Conservation (phyloP, 306 rosid species). For the Lathyrus aphaca region DNA sequence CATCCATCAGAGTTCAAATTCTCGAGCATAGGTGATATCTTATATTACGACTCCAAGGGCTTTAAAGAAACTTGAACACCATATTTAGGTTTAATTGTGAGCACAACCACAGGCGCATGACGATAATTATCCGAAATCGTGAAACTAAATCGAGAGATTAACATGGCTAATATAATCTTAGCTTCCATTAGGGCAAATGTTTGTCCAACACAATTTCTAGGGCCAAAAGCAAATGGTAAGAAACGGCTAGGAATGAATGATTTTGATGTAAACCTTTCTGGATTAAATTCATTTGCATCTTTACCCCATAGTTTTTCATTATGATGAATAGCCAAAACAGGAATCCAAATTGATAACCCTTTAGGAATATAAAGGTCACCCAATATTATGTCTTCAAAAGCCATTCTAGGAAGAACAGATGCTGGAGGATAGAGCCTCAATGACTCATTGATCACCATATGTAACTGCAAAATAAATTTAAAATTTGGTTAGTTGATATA, state of each 20-base stretch:
- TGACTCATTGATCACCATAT: constrained; percentile 94
- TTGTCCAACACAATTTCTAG: constrained; percentile 91
- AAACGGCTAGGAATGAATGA: constrained; percentile 71
- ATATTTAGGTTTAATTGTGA: constrained; percentile 86
- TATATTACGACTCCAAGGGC: constrained; percentile 49
- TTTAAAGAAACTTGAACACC: constrained; percentile 91
- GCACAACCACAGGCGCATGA: constrained; percentile 89
- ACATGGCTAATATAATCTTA: constrained; percentile 83
- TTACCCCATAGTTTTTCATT: constrained; percentile 86
- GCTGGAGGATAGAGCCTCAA: constrained; percentile 94
- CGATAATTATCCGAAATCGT: constrained; percentile 67
- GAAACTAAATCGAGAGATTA: constrained; percentile 73
- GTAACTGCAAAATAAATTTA: constrained; percentile 55
- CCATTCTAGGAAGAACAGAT: constrained; percentile 88
- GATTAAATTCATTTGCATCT: constrained; percentile 92
- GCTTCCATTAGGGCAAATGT: constrained; percentile 94
- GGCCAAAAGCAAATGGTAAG: constrained; percentile 85
- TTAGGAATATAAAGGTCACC: constrained; percentile 88
- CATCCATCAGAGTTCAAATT: not conserved
- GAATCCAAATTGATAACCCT: constrained; percentile 94
- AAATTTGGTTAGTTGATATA: constrained; percentile 9
- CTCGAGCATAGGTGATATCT: not conserved
- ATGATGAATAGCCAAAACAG: constrained; percentile 95
- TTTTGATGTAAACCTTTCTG: constrained; percentile 78
- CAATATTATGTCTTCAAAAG: constrained; percentile 75